phyloP scores from a whole-genome alignment of 768 basidiomycete species.

The Hydnomerulius pinastri region DNA sequence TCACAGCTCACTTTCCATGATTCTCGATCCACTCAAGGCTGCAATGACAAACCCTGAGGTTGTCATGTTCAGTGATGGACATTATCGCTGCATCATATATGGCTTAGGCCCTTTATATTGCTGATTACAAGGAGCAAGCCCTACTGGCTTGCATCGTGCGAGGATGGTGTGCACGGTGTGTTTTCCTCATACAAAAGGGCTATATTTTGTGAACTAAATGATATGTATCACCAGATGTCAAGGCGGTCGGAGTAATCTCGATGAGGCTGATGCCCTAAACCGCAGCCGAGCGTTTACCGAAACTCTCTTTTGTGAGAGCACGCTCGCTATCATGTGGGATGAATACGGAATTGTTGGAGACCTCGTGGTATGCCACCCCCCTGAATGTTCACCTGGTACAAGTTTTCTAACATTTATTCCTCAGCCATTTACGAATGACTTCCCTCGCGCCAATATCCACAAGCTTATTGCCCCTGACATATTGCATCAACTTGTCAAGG shows the following conservation, averaged over 20 bases:
- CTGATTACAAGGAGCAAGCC: constrained; percentile 42
- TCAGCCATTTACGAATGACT: constrained; percentile 34
- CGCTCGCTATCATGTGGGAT: constrained; percentile 18
- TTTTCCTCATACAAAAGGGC: neutral
- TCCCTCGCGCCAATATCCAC: constrained; percentile 35
- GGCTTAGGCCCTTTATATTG: constrained; percentile 40
- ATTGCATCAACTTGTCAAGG: constrained; percentile 34
- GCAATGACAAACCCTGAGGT: constrained; percentile 32
- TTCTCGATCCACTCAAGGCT: constrained; percentile 25
- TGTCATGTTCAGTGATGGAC: constrained; percentile 30
- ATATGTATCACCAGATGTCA: constrained; percentile 23
- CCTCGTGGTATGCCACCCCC: constrained; percentile 6
- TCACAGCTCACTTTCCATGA: constrained; percentile 29
- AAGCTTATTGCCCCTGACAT: constrained; percentile 28
- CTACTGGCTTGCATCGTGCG: constrained; percentile 34
- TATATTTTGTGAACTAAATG: too few relatives aligned
- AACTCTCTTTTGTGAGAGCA: constrained; percentile 9
- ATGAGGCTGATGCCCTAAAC: constrained; percentile 14
- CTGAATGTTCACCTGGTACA: neutral
- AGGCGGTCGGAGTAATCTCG: constrained; percentile 20
- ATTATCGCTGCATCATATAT: constrained; percentile 32
- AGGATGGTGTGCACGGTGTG: constrained; percentile 38
- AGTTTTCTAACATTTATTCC: neutral
- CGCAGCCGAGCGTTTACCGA: constrained; percentile 24
- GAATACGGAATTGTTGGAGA: constrained; percentile 1